Conservation (phyloP, 2,329 filamentous ascomycete species). For the Tolypocladium inflatum region DNA sequence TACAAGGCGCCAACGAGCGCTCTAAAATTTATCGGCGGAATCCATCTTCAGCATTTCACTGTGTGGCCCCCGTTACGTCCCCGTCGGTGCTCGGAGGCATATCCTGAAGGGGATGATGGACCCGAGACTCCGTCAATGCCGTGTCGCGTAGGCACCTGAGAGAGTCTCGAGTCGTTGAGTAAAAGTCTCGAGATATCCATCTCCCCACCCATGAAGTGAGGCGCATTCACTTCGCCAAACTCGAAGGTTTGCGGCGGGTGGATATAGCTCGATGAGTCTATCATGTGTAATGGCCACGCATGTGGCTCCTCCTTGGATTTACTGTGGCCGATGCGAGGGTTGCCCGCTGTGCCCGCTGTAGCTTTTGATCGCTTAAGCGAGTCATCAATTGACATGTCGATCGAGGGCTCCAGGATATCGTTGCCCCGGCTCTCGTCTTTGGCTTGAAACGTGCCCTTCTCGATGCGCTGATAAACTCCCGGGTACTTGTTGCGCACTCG, state of each 20-base stretch:
- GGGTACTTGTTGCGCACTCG: constrained; percentile 56
- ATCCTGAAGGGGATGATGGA: constrained; percentile 12
- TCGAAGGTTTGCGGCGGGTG: constrained; percentile 26
- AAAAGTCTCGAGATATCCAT: constrained; percentile 55
- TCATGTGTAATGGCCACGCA: constrained; percentile 29
- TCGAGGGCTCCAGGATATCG: constrained; percentile 39
- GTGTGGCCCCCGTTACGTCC: constrained; percentile 7
- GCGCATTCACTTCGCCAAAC: constrained; percentile 29
- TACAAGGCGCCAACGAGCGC: not conserved
- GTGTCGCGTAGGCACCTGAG: constrained; percentile 14
- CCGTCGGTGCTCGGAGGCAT: constrained; percentile 9
- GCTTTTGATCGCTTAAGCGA: constrained; percentile 29
- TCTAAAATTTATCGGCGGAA: not conserved
- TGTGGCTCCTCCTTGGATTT: constrained; percentile 38
- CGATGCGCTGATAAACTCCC: constrained; percentile 45
- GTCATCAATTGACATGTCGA: constrained; percentile 39
- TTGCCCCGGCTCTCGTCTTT: constrained; percentile 31
- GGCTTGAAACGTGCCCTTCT: constrained; percentile 41
- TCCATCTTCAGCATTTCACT: constrained; percentile 8
- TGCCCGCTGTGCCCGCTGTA: constrained; percentile 26
- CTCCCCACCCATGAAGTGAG: constrained; percentile 38
- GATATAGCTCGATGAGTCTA: constrained; percentile 18
- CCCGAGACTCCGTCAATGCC: constrained; percentile 14
- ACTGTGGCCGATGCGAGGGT: constrained; percentile 28
- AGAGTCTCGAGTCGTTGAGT: constrained; percentile 38